phyloP scores from a whole-genome alignment of 2,329 filamentous ascomycete genomes.

The Diaporthe sp. region DNA sequence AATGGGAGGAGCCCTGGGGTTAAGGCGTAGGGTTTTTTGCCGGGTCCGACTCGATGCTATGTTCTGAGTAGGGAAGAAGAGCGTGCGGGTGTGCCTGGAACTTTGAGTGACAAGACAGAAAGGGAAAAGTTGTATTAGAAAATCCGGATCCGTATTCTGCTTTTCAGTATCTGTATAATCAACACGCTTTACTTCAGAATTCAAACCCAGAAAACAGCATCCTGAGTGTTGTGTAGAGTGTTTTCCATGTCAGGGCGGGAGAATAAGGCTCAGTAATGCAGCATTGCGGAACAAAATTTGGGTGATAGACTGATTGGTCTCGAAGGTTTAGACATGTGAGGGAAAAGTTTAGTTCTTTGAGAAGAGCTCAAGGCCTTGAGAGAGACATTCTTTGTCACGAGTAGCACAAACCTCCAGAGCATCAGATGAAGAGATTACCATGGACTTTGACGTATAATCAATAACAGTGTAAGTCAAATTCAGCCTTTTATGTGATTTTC shows the following conservation, averaged over 20 bases:
- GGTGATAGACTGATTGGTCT: not conserved
- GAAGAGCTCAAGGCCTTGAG: not conserved
- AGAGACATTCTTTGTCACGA: not conserved
- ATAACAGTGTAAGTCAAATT: not conserved
- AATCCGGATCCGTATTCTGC: not conserved
- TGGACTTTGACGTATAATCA: not conserved
- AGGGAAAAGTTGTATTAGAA: no score
- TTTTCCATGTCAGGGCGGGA: not conserved
- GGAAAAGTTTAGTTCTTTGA: not conserved
- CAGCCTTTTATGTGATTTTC: not conserved
- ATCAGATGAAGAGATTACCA: not conserved
- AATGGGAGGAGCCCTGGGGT: constrained; percentile 69
- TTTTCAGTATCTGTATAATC: not conserved
- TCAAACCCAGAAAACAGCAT: not conserved
- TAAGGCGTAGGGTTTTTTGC: constrained; percentile 48
- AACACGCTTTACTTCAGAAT: not conserved
- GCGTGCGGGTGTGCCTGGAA: no score
- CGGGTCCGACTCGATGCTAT: not conserved
- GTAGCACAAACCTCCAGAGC: not conserved
- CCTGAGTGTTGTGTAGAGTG: not conserved
- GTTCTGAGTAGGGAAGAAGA: not conserved
- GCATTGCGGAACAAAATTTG: not conserved
- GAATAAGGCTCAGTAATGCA: not conserved
- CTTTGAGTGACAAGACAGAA: not conserved
- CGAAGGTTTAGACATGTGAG: not conserved